phyloP scores from a whole-genome alignment of 2,329 filamentous ascomycete genomes.

The Epichloe brachyelytri region DNA sequence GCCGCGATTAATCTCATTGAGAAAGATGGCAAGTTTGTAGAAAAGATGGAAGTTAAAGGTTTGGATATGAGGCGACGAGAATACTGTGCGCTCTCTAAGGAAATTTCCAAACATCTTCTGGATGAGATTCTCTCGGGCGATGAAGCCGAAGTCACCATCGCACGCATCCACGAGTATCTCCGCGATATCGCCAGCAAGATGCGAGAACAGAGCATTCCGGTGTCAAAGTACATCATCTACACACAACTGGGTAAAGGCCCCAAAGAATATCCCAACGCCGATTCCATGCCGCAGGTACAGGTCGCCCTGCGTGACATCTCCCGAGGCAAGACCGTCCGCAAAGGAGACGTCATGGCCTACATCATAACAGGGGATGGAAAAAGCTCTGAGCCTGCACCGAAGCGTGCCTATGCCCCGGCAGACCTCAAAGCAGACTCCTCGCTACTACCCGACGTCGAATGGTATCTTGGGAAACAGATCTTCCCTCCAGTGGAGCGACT shows the following conservation, averaged over 20 bases:
- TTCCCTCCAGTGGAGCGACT: slow-evolving; percentile 95
- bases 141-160: slow-evolving; percentile 75
- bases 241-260: slow-evolving; percentile 94
- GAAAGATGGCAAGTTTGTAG: slow-evolving; percentile 74
- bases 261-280: slow-evolving; percentile 84
- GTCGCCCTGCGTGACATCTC: slow-evolving; percentile 82
- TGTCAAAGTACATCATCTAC: slow-evolving; percentile 90
- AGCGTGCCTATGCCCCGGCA: slow-evolving; percentile 76
- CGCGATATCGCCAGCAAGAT: slow-evolving; percentile 75
- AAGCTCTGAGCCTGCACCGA: slow-evolving; percentile 59
- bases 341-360: slow-evolving; percentile 93
- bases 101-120: slow-evolving; percentile 80
- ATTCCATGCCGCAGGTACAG: slow-evolving; percentile 93
- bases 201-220: slow-evolving; percentile 62
- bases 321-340: slow-evolving; percentile 75
- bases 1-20: slow-evolving; percentile 91
- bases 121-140: slow-evolving; percentile 91
- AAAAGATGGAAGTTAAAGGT: slow-evolving; percentile 96
- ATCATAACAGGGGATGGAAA: slow-evolving; percentile 70
- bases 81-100: slow-evolving; percentile 90
- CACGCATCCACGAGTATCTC: slow-evolving; percentile 87
- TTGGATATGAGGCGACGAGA: slow-evolving; percentile 96
- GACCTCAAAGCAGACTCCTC: slow-evolving; percentile 67
- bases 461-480: slow-evolving; percentile 96
- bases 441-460: slow-evolving; percentile 84